Percentiles rank a stretch among this genome's conserved stretches.
Evolutionary conservation across 2,329 filamentous ascomycete genomes (phyloP).

Genomic region (Monosporascus sp.): DNA sequence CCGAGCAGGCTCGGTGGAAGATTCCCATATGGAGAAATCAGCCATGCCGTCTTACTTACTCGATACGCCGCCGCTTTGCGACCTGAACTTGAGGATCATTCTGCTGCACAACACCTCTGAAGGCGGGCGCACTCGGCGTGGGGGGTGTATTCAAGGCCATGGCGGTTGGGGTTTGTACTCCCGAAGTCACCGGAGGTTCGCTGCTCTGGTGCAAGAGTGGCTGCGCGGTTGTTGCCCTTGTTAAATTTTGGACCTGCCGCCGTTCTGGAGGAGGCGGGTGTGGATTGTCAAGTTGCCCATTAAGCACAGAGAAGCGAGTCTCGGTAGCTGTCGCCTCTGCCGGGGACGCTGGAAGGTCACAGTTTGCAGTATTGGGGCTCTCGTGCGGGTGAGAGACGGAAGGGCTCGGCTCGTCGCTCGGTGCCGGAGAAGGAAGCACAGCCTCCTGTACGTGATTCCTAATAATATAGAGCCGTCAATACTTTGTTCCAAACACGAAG

Average conservation of each 20-base stretch:
- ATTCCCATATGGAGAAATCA: no score
- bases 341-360: slow-evolving; percentile 25
- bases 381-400: slow-evolving; percentile 28
- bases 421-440: slow-evolving; percentile 56
- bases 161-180: slow-evolving; percentile 7
- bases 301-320: slow-evolving; percentile 18
- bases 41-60: slow-evolving; percentile 13
- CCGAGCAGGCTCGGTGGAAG: no score
- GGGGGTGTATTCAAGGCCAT: slow-evolving; percentile 21
- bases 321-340: slow-evolving; percentile 13
- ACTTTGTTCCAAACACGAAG: neutral
- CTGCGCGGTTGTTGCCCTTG: slow-evolving; percentile 4
- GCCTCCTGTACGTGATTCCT: slow-evolving; percentile 18
- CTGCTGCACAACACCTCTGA: slow-evolving; percentile 1
- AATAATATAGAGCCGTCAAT: neutral
- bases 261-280: slow-evolving; percentile 3
- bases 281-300: slow-evolving; percentile 5
- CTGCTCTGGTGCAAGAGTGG: slow-evolving; percentile 7
- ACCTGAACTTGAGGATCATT: slow-evolving; percentile 7
- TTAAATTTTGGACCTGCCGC: slow-evolving; percentile 4
- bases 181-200: slow-evolving; percentile 4
- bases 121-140: slow-evolving; percentile 11
- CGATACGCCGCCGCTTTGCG: slow-evolving; percentile 21
- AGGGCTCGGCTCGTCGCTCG: slow-evolving; percentile 56
- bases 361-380: slow-evolving; percentile 24